These are phyloP conservation scores for Aureobasidium sp. DNA, from an alignment of 2,329 filamentous ascomycete species.

Conservation along the genomic window DNA sequence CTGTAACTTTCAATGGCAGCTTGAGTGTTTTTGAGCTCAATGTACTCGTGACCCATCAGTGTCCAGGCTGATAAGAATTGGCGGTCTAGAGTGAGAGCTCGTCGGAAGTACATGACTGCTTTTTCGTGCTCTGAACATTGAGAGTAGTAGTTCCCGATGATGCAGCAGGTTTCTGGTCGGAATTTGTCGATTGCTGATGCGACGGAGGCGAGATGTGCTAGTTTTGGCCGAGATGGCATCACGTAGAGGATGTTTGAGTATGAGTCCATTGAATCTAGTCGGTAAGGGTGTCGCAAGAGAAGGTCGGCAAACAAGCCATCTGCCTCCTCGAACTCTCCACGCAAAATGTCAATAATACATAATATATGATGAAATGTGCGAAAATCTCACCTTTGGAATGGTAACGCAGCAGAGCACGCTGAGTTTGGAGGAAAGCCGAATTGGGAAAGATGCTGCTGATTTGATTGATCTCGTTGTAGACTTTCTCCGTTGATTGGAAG, in stretches of 20 bases:
- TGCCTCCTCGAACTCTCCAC: constrained; percentile 51
- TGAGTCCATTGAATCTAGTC: constrained; percentile 85
- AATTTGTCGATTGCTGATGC: constrained; percentile 92
- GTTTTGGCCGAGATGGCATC: constrained; percentile 74
- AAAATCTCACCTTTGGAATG: constrained; percentile 55
- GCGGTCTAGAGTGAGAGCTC: constrained; percentile 81
- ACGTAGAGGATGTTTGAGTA: constrained; percentile 98
- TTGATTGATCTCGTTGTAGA: constrained; percentile 66
- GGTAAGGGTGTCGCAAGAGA: constrained; percentile 54
- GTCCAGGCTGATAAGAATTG: constrained; percentile 94
- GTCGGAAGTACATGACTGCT: constrained; percentile 93
- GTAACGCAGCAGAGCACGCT: constrained; percentile 79
- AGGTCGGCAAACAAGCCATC: constrained; percentile 59
- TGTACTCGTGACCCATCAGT: constrained; percentile 96
- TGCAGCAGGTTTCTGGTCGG: constrained; percentile 90
- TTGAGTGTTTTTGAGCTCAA: constrained; percentile 97
- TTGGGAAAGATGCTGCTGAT: constrained; percentile 77
- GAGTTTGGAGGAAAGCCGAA: constrained; percentile 83
- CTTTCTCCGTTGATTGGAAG: constrained; percentile 70
- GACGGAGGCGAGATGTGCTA: constrained; percentile 86
- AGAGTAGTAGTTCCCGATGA: constrained; percentile 96
- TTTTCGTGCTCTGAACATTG: constrained; percentile 93
- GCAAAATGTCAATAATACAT: constrained; percentile 11
- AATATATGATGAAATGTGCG: constrained; percentile 19
- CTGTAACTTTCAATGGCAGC: constrained; percentile 96